Base-by-base conservation (phyloP, 495 filamentous ascomycete species). In the Penicillium malachiteum region DNA sequence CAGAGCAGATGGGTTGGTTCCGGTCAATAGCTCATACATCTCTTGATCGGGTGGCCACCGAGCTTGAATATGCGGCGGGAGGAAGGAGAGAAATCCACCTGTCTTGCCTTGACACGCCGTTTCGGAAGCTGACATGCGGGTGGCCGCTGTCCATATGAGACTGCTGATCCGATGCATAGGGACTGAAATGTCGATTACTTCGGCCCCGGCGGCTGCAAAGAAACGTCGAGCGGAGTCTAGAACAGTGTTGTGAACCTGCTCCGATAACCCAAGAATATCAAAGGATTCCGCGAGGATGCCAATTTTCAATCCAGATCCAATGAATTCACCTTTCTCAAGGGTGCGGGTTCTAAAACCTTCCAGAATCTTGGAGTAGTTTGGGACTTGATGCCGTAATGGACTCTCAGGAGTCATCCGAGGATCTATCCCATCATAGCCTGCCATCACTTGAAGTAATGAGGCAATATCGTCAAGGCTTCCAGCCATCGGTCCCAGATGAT, bases 341-440 rank as follows among this genome's bases (percentile, higher is more conserved):
- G 69, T 59, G 30, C 70, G 63, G 67, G 38, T 62, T 64, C 2
- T 65, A 54, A 56, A 66, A 59, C 53, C 33, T 21, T 41, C 13
- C 21, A 60, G 48, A 0, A 54, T 7, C 13, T 46, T 16, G 0
- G 48, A 47, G 13, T 69, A 67, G 11, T 55, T 33, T 0, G 68
- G 70, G 17, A 78, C 77, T 11, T 77, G 57, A 26, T 69, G 9
- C 68, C 44, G 62, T 57, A 50, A 60, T 50, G 57, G 70, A 57
- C 55, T 70, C 55, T 65, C 74, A 65, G 54, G 76, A 48, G 58
- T 78, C 79, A 68, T 80, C 61, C 69, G 77, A 59, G 45, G 74
- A 56, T 86, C 83, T 42, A 81, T 72, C 11, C 78, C 78, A 50
- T 86, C 83, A 14, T 73, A 73, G 0, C 81, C 83, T 4, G 78